These are phyloP conservation scores for Fonsecaea multimorphosa DNA, from an alignment of 2,329 filamentous ascomycete genomes.

Conservation along the genomic window DNA sequence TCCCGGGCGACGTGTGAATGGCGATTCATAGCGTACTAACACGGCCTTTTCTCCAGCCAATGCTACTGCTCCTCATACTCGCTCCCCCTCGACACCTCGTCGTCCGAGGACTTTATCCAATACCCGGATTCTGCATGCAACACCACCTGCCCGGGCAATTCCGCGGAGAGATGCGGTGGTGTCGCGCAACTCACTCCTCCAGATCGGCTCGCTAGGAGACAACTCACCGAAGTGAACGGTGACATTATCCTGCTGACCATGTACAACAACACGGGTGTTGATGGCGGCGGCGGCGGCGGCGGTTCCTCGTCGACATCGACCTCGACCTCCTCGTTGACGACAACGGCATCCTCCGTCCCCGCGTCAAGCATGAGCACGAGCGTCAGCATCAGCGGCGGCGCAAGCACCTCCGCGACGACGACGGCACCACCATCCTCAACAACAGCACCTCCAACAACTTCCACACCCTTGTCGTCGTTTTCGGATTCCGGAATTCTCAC, in stretches of 20 bases:
- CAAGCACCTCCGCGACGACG: background rate
- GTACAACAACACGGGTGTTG: slow-evolving; percentile 32
- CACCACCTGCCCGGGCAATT: slow-evolving; percentile 32
- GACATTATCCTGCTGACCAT: slow-evolving; percentile 29
- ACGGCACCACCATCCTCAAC: background rate
- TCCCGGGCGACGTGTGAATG: too few relatives aligned
- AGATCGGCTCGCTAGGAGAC: slow-evolving; percentile 12
- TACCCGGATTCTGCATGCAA: slow-evolving; percentile 34
- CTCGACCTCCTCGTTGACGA: background rate
- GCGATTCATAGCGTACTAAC: too few relatives aligned
- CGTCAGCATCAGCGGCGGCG: background rate
- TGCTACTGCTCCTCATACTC: slow-evolving; percentile 29
- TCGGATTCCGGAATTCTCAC: background rate
- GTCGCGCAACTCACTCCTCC: slow-evolving; percentile 7
- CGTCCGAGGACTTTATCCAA: slow-evolving; percentile 22
- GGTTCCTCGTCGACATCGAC: slow-evolving; percentile 8
- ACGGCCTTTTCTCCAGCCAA: slow-evolving; percentile 11
- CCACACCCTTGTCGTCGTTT: background rate
- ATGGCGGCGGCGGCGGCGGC: slow-evolving; percentile 2
- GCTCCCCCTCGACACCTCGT: background rate
- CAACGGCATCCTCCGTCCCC: background rate
- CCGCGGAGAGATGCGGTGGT: slow-evolving; percentile 33
- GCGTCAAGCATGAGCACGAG: background rate
- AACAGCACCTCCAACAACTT: background rate
- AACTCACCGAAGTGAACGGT: slow-evolving; percentile 18